These are phyloP conservation scores for Termitomyces eurrhizus DNA, from an alignment of 768 basidiomycete species.

Conservation along the genomic window DNA sequence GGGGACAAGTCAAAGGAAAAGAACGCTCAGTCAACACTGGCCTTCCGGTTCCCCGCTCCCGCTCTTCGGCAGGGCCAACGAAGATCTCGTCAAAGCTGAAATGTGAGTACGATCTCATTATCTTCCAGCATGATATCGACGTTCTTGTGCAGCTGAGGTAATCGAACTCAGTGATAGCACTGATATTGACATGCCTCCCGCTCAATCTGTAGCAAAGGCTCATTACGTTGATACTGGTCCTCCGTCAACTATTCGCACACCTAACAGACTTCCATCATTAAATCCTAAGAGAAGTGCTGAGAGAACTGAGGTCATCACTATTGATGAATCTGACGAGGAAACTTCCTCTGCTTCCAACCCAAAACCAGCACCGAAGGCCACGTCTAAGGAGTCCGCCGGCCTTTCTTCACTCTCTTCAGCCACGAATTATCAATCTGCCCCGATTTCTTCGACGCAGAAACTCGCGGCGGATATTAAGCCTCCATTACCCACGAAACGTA, in stretches of 20 bases:
- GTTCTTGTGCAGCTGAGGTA: neutral
- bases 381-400: neutral
- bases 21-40: neutral
- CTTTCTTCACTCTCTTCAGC: neutral
- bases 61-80: neutral
- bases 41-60: conserved; percentile 2
- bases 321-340: conserved; percentile 7
- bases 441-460: neutral
- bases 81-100: neutral
- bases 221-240: neutral
- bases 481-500: neutral
- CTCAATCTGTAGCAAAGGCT: neutral
- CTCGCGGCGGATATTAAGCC: neutral
- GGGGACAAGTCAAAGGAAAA: neutral
- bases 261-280: neutral
- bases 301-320: neutral
- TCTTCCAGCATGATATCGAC: neutral
- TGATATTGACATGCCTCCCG: neutral
- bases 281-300: neutral
- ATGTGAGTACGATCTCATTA: neutral
- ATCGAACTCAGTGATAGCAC: conserved; percentile 13
- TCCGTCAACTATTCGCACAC: conserved; percentile 2
- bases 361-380: neutral
- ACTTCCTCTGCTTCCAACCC: neutral
- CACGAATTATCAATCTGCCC: too few relatives aligned